Evolutionary conservation across 257 asterid genomes (phyloP), one percentile per base, ranked within the genome.

Genomic region (Salvia miltiorrhiza): DNA sequence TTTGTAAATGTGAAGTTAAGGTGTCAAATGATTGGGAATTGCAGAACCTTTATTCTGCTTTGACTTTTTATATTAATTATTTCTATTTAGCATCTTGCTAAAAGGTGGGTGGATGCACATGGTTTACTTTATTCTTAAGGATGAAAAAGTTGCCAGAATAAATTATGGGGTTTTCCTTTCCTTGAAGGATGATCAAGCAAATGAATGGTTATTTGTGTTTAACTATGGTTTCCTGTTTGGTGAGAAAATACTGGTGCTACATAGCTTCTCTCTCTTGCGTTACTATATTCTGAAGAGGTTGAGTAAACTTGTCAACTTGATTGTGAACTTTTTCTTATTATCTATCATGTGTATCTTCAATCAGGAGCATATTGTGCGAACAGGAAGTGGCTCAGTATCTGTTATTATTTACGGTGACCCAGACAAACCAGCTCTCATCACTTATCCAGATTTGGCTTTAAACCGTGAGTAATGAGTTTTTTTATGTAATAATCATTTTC

Each of bases 361-460:
- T 44, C 95, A 93, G 98, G 96, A 93, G 82, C 95, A 93, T 85
- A 75, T 76, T 58, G 80, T 93, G 60, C 85, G 81, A 47, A 90
- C 96, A 33, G 86, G 88, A 71, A 77, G 47, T 76, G 97, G 90
- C 69, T 87, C 96, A 72, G 87, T 90, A 53, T 90, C 96, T 60
- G 97, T 90, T 74, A 88, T 88, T 64, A 86, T 90, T 45, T 90
- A 88, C 71, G 97, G 97, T 49, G 95, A 90, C 68, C 87, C 86
- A 67, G 96, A 93, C 61, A 93, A 93, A 81, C 97, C 98, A 8
- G 97, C 96, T 75, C 84, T 93, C 69, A 78, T 93, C 74, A 90
- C 98, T 76, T 93, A 93, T 76, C 97, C 98, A 41, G 98, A 93
- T 88, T 70, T 93, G 76, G 97, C 96, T 80, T 77, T 93, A 79